These are phyloP conservation scores for Ustilago crameri DNA, from an alignment of 1,284 basidiomycete species.

Conservation along the genomic window DNA sequence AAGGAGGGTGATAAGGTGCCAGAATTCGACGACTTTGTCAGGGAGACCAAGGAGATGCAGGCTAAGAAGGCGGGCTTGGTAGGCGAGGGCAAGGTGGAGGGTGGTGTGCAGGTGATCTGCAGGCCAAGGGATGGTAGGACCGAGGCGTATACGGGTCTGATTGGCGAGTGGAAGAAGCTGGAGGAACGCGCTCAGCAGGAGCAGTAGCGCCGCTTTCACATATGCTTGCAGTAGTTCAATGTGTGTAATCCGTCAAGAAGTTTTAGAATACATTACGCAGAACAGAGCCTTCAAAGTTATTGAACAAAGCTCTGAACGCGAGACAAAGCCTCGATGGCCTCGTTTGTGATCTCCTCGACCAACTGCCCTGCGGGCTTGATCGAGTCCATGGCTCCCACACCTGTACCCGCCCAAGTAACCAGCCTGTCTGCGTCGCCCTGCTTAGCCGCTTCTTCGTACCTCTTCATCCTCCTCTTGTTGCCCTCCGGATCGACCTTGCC, in stretches of 20 bases:
- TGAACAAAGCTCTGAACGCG: conserved; percentile 30
- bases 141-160: conserved; percentile 25
- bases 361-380: conserved; percentile 52
- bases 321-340: conserved; percentile 36
- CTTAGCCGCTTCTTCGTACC: conserved; percentile 57
- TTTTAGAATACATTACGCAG: not conserved
- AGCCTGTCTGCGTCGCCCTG: conserved; percentile 52
- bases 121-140: conserved; percentile 21
- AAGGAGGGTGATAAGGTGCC: conserved; percentile 3
- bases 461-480: conserved; percentile 39
- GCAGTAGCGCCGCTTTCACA: not conserved
- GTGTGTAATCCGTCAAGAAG: too few species aligned
- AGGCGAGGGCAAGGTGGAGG: conserved; percentile 14
- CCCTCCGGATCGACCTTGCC: conserved; percentile 26
- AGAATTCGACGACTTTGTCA: conserved; percentile 52
- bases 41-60: conserved; percentile 26
- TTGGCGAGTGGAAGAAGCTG: conserved; percentile 43
- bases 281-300: not conserved
- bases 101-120: conserved; percentile 42
- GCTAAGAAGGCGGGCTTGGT: conserved; percentile 12
- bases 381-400: conserved; percentile 54
- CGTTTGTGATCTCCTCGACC: conserved; percentile 39
- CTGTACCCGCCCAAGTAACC: conserved; percentile 65
- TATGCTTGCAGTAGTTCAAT: too few species aligned
- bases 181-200: conserved; percentile 33